Base-by-base conservation (phyloP, 2,329 filamentous ascomycete species). In the Lasiodiplodia citricola region DNA sequence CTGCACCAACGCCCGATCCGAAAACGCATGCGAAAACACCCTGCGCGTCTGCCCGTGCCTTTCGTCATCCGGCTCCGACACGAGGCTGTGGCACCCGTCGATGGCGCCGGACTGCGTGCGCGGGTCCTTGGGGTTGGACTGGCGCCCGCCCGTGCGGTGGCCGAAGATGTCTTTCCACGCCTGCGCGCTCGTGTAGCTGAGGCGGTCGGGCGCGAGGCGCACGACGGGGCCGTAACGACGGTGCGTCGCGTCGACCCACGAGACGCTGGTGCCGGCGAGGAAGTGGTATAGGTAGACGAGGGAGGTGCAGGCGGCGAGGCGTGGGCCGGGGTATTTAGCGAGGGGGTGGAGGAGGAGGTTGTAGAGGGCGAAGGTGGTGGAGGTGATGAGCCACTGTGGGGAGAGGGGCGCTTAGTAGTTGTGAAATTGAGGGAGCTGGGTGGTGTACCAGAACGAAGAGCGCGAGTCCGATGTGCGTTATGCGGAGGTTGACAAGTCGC, bases 341-440 rank as follows among this genome's bases (percentile, higher is more conserved):
- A 84, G 75, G 4, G 83, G 82, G 38, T 83, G 80, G 67, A 84
- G 80, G 70, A 76, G 83, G n/a, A 80, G 70, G 66, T 78, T 79
- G 72, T 83, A 81, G 44, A 81, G 69, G 7, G 67, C 52, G 31
- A 35, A 2, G 31, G 31, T 35, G 31, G 31, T 10, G 31, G 8
- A 35, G 31, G 7, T 10, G 31, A 10, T 35, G 31, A 35, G 31
- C 8, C 31, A 35, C 31, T 35, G 31, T 8, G 25, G 23, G 23
- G 23, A 23, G 23, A 23, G 25, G 31, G 31, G 7, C 31, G 31
- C 1, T 35, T 10, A 35, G 31, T 35, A 8, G 31, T 10, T 35
- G 8, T 31, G 25, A 0, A 3, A 28, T 6, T 5, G 28, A 1
- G 28, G 28, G 5, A 28, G 28, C 28, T 28, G 28, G 31, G 6